These are phyloP conservation scores for Microbotryum silenes-acaulis DNA, from an alignment of 1,284 basidiomycete genomes.

Conservation along the genomic window DNA sequence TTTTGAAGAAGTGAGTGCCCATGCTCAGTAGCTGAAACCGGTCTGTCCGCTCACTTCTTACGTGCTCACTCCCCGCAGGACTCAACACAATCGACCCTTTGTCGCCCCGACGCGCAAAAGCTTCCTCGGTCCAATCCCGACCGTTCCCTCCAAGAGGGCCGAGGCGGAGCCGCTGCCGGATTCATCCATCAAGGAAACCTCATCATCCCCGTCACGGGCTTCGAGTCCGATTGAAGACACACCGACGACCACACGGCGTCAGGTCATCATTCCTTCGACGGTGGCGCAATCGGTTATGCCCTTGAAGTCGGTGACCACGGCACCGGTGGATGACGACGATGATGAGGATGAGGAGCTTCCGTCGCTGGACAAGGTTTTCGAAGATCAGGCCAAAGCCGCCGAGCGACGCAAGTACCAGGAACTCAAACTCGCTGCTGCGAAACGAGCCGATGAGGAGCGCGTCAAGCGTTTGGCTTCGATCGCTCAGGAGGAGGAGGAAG, in stretches of 20 bases:
- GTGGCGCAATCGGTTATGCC: not conserved
- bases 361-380: not conserved
- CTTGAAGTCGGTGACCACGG: not conserved
- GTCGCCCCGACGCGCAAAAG: not conserved
- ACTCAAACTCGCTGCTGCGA: not conserved
- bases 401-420: not conserved
- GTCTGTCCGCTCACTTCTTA: not conserved
- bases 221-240: too few species aligned
- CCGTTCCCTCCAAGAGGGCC: conserved; percentile 5
- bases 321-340: not conserved
- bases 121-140: not conserved
- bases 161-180: conserved; percentile 2
- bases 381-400: not conserved
- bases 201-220: not conserved
- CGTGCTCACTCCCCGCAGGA: not conserved
- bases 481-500: not conserved
- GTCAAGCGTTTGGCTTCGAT: not conserved
- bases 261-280: not conserved
- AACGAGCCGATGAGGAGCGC: not conserved
- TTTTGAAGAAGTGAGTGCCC: not conserved
- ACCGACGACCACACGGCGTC: too few species aligned
- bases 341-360: conserved; percentile 7
- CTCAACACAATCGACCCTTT: not conserved
- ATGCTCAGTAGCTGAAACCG: not conserved
- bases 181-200: conserved; percentile 1